Conservation (phyloP, 805 yeast species). For the Komagataella ulmi region DNA sequence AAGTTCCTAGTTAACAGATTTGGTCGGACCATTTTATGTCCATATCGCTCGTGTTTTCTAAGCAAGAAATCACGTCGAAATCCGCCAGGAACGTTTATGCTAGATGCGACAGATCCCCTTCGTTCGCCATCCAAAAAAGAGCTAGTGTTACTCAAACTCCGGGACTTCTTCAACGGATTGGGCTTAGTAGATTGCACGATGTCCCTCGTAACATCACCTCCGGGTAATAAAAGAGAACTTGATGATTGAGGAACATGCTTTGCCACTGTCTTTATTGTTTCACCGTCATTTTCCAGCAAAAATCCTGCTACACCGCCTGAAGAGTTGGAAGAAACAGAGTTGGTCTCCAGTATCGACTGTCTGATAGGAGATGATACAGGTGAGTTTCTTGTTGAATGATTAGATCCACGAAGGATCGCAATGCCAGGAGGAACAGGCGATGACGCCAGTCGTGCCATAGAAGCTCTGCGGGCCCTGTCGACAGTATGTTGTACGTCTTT, state of each 20-base stretch:
- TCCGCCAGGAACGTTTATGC: constrained; percentile 70
- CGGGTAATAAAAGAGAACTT: constrained; percentile 24
- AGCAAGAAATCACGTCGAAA: constrained; percentile 60
- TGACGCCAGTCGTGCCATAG: constrained; percentile 19
- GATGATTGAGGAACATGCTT: constrained; percentile 1
- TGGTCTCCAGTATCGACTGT: neutral
- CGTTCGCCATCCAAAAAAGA: constrained; percentile 20
- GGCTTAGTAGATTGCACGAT: constrained; percentile 18
- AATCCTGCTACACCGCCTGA: neutral
- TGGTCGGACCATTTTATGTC: constrained; percentile 18
- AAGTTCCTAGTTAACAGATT: constrained; percentile 57
- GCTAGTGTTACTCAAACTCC: constrained; percentile 16
- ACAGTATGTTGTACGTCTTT: constrained; percentile 4
- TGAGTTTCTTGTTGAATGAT: neutral
- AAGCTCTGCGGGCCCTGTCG: constrained; percentile 10
- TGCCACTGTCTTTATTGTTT: neutral
- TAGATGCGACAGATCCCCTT: constrained; percentile 53
- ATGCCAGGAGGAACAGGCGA: constrained; percentile 5
- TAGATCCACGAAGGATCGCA: neutral
- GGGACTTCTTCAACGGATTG: constrained; percentile 10
- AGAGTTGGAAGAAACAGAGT: neutral
- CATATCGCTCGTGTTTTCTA: constrained; percentile 10
- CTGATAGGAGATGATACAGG: neutral
- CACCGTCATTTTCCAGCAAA: neutral
- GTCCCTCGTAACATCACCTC: constrained; percentile 40